A percentile compares a stretch with the other conserved stretches of the same genome.
These are phyloP conservation scores for Colletotrichum sp. DNA, from an alignment of 2,329 filamentous ascomycete species.

Conservation along the genomic window DNA sequence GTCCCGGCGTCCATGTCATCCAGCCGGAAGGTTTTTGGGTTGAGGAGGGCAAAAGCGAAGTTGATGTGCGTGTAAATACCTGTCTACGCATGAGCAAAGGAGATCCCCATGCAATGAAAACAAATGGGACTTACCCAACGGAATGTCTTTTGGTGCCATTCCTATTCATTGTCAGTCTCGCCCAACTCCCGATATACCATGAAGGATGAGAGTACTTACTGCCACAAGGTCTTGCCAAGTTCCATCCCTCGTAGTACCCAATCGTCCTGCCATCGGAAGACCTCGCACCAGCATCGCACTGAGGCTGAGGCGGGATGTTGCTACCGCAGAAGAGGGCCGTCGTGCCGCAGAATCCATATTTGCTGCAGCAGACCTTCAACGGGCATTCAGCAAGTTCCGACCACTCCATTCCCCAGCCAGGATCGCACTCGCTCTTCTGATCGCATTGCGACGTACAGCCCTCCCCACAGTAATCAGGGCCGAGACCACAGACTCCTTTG, in stretches of 20 bases:
- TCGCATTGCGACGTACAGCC: conserved; percentile 29
- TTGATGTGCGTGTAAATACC: not conserved
- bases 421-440: conserved; percentile 33
- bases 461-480: not conserved
- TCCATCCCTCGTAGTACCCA: conserved; percentile 35
- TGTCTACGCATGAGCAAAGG: not conserved
- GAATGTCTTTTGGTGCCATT: not conserved
- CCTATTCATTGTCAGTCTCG: not conserved
- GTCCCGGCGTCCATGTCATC: not conserved
- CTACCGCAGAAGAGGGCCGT: conserved; percentile 19
- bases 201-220: not conserved
- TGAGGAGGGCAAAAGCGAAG: not conserved
- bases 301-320: not conserved
- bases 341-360: conserved; percentile 21
- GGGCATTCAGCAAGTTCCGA: conserved; percentile 31
- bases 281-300: not conserved
- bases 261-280: conserved; percentile 13
- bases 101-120: too few species aligned
- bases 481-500: not conserved
- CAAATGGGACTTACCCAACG: not conserved
- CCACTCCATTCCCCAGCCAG: conserved; percentile 32
- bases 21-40: not conserved
- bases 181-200: not conserved
- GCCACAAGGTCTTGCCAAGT: not conserved
- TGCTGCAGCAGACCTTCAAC: conserved; percentile 36